Percentiles rank a stretch among this genome's conserved stretches.
Conservation (phyloP, 805 yeast species). For the Barnettozyma californica region DNA sequence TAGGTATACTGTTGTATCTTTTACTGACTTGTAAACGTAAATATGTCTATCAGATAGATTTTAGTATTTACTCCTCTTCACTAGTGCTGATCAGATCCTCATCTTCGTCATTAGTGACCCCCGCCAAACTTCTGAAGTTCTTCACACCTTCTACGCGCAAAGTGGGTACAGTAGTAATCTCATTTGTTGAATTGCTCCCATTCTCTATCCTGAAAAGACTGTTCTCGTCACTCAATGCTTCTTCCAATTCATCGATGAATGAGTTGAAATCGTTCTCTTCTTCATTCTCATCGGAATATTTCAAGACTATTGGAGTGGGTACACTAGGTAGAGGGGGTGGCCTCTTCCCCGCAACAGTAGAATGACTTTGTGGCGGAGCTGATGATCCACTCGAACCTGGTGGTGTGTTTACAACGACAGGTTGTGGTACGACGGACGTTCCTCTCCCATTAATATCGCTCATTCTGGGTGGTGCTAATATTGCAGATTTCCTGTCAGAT, state of each 20-base stretch:
- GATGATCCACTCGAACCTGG: neutral
- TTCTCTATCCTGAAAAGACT: constrained; percentile 13
- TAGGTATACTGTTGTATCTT: neutral
- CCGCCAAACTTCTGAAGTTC: constrained; percentile 23
- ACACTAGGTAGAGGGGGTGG: constrained; percentile 10
- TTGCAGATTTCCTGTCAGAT: neutral
- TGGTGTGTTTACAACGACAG: neutral
- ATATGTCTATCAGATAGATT: neutral
- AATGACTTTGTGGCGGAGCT: neutral
- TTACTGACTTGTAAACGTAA: neutral
- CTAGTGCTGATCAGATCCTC: constrained; percentile 23
- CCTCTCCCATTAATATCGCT: neutral
- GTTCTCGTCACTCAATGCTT: constrained; percentile 10
- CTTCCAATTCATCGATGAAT: constrained; percentile 24
- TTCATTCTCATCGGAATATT: neutral
- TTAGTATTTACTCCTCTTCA: constrained; percentile 21
- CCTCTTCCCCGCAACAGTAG: neutral
- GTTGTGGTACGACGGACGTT: neutral
- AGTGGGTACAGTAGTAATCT: neutral
- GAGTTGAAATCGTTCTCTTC: constrained; percentile 21
- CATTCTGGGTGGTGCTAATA: neutral
- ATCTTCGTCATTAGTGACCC: constrained; percentile 14
- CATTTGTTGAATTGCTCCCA: neutral
- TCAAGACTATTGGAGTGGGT: constrained; percentile 13
- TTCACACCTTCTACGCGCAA: constrained; percentile 13